phyloP scores from a whole-genome alignment of 1,284 basidiomycete genomes.

The Heterobasidion irregulare region DNA sequence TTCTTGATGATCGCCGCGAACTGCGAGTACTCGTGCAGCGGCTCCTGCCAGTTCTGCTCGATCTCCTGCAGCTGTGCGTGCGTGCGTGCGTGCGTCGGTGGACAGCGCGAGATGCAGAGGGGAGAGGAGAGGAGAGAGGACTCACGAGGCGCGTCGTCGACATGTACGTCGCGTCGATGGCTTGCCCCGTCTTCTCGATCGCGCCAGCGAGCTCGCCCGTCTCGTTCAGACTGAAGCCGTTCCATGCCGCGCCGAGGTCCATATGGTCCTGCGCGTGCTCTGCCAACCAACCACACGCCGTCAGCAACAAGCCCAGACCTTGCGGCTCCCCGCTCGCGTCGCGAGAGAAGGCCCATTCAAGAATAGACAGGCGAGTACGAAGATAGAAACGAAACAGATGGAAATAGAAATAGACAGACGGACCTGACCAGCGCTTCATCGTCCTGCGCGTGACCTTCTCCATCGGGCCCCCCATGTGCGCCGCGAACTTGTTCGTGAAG shows the following conservation, averaged over 20 bases:
- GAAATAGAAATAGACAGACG: conserved; percentile 16
- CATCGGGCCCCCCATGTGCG: conserved; percentile 86
- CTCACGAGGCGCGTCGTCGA: conserved; percentile 82
- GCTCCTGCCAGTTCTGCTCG: conserved; percentile 92
- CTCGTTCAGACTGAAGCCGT: conserved; percentile 93
- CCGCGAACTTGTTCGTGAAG: conserved; percentile 95
- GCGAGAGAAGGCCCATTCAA: too few relatives aligned
- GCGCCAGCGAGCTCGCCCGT: conserved; percentile 63
- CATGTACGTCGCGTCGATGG: conserved; percentile 90
- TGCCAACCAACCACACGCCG: conserved; percentile 14
- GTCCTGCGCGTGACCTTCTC: conserved; percentile 92
- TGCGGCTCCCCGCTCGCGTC: not conserved
- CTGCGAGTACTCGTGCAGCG: conserved; percentile 92
- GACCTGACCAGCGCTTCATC: conserved; percentile 91
- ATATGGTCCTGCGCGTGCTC: conserved; percentile 89
- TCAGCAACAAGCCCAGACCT: conserved; percentile 1
- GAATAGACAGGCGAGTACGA: too few relatives aligned
- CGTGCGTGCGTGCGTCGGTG: not conserved
- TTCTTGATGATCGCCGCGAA: conserved; percentile 94
- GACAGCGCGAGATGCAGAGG: not conserved
- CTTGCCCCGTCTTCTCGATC: conserved; percentile 91
- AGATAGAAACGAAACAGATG: too few relatives aligned
- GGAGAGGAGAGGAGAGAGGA: conserved; percentile 7
- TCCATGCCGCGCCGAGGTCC: conserved; percentile 92
- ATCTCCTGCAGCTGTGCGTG: conserved; percentile 75